Evolutionary conservation across 108 stramenopile genomes (phyloP), one percentile per base, ranked within the genome.

Genomic region (Conticribra guillardii): DNA sequence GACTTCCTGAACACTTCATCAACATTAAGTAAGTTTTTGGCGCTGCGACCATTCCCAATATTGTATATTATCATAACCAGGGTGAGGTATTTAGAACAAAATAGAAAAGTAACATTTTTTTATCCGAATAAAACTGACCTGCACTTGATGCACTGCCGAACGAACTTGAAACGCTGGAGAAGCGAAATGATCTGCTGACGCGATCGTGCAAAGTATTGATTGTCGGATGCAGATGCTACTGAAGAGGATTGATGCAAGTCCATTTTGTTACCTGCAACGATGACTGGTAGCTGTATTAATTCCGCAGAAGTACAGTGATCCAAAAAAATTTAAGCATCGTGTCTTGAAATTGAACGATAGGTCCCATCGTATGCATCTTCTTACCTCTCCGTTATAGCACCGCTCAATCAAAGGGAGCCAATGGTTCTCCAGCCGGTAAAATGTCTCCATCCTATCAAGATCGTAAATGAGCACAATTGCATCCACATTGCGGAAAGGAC

Each of bases 251-350:
- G 79, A 66, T 47, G 74, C 47, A 90, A 64, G 67, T 93, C 92
- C 80, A 87, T 77, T 76, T 93, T 93, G 73, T 88, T 93, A 18
- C 89, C 92, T 0, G 92, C 92, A 3, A 93, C 81, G 63, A 93
- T 90, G 9, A 93, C 89, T 16, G 89, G 92, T 15, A 93, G 11
- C 37, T 41, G 37, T 5, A 41, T 9, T 41, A 5, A 41, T 9
- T 41, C 37, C 22, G 37, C 5, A 5, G 37, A 41, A 41, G 8
- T 11, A 11, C 37, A 41, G 5, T 11, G 37, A 41, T 41, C 8
- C 37, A 11, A 41, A 41, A 11, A 11, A 5, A 41, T 9, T 41
- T 11, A 41, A 9, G 37, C 5, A 11, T 41, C 11, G 5, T 41
- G 37, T 11, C 5, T 41, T 41, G 8, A 41, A 9, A 41, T 41